phyloP scores from a whole-genome alignment of 2,329 filamentous ascomycete genomes.

The Arthrobotrys entomopaga region DNA sequence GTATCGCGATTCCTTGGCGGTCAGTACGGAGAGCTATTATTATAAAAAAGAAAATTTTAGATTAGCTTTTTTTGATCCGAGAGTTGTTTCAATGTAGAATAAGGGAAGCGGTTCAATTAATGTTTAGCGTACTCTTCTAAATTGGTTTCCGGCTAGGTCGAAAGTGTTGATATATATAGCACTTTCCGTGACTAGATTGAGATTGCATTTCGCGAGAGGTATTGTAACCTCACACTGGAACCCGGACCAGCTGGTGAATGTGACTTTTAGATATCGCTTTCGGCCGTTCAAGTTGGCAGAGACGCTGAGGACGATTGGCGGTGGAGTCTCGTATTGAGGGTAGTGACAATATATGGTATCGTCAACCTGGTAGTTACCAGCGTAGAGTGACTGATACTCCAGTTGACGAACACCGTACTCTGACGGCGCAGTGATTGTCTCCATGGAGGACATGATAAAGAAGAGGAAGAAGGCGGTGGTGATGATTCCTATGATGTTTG shows the following conservation, averaged over 20 bases:
- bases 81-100: neutral
- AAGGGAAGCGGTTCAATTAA: no score
- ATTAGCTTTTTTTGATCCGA: neutral
- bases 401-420: neutral
- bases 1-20: no score
- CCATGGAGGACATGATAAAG: no score
- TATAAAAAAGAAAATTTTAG: no score
- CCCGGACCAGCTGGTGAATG: constrained; percentile 28
- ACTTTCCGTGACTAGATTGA: constrained; percentile 24
- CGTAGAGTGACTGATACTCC: constrained; percentile 12
- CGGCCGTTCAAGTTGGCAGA: neutral
- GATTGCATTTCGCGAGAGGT: neutral
- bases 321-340: neutral
- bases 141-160: neutral
- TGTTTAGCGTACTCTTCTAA: constrained; percentile 1
- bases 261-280: constrained; percentile 1
- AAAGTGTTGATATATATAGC: constrained; percentile 18
- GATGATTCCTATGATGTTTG: no score
- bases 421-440: no score
- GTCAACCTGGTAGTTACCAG: constrained; percentile 24
- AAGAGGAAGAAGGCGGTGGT: no score
- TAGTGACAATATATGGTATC: constrained; percentile 7
- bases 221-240: constrained; percentile 14
- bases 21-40: no score
- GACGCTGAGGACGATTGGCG: constrained; percentile 15